These are phyloP conservation scores for Chimonanthus salicifolius DNA, from an alignment of 164 flowering plant genomes.

Conservation along the genomic window DNA sequence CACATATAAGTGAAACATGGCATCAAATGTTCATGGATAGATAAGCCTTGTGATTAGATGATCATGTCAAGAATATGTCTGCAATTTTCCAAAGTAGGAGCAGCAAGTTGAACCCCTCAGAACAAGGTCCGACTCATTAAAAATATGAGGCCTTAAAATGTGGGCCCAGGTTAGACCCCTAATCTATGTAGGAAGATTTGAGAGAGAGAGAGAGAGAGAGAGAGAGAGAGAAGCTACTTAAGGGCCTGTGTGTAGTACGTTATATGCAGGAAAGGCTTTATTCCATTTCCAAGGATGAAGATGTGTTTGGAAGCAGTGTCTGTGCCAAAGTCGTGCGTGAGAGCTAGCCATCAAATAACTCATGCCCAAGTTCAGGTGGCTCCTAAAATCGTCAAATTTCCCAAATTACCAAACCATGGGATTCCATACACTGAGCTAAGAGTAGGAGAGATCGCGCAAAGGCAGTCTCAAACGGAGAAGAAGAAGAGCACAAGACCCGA, in stretches of 20 bases:
- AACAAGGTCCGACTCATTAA: too few species aligned
- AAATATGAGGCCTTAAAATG: too few species aligned
- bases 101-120: too few species aligned
- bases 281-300: not conserved
- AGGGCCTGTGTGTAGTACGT: not conserved
- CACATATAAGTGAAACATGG: too few species aligned
- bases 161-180: not conserved
- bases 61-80: too few species aligned
- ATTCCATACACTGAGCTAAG: conserved; percentile 33
- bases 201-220: not conserved
- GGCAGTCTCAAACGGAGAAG: conserved; percentile 29
- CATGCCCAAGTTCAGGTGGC: conserved; percentile 4
- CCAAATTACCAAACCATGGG: conserved; percentile 28
- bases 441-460: conserved; percentile 38
- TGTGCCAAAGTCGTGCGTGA: not conserved
- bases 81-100: too few species aligned
- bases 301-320: not conserved
- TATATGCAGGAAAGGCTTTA: not conserved
- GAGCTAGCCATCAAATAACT: not conserved
- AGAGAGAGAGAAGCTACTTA: not conserved
- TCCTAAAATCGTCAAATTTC: conserved; percentile 5
- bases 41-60: too few species aligned
- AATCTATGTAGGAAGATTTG: not conserved
- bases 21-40: too few species aligned
- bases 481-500: conserved; percentile 11